These are phyloP conservation scores for Flammula alnicola DNA, from an alignment of 1,284 basidiomycete species.

Conservation along the genomic window DNA sequence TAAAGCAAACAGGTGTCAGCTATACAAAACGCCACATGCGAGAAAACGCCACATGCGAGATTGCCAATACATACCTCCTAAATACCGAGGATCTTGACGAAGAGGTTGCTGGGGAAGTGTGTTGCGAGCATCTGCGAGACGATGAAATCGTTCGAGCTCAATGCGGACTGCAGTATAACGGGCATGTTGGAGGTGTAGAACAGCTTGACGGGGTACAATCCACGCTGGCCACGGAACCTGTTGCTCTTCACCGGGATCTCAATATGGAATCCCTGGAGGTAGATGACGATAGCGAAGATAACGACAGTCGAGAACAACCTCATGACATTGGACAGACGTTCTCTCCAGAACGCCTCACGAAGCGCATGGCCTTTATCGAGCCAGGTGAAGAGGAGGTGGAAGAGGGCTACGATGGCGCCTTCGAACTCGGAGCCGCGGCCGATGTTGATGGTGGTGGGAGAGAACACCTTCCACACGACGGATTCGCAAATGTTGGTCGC, in stretches of 20 bases:
- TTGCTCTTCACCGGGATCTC: too few relatives aligned
- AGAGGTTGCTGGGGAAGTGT: constrained; percentile 90
- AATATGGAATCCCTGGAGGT: constrained; percentile 97
- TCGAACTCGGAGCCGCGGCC: constrained; percentile 98
- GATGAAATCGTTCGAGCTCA: constrained; percentile 95
- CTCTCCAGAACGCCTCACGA: constrained; percentile 97
- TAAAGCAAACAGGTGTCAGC: constrained; percentile 7
- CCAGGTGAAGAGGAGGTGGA: constrained; percentile 98
- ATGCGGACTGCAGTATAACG: constrained; percentile 96
- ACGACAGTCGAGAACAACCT: constrained; percentile 92
- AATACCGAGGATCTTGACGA: constrained; percentile 89
- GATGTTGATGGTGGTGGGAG: constrained; percentile 97
- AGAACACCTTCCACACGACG: constrained; percentile 99
- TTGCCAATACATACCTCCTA: constrained; percentile 96
- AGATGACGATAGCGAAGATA: constrained; percentile 95
- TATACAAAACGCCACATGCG: too few relatives aligned
- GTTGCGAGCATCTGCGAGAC: constrained; percentile 93
- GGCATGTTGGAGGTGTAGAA: constrained; percentile 99
- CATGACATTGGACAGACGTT: constrained; percentile 97
- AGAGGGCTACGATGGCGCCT: constrained; percentile 93
- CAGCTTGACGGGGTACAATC: constrained; percentile 95
- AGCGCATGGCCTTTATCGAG: constrained; percentile 97
- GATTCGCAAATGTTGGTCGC: too few relatives aligned
- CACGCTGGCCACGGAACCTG: constrained; percentile 93
- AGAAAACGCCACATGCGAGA: too few relatives aligned